Base-by-base conservation (phyloP, 2,329 filamentous ascomycete species). In the Zopfia rhizophila region DNA sequence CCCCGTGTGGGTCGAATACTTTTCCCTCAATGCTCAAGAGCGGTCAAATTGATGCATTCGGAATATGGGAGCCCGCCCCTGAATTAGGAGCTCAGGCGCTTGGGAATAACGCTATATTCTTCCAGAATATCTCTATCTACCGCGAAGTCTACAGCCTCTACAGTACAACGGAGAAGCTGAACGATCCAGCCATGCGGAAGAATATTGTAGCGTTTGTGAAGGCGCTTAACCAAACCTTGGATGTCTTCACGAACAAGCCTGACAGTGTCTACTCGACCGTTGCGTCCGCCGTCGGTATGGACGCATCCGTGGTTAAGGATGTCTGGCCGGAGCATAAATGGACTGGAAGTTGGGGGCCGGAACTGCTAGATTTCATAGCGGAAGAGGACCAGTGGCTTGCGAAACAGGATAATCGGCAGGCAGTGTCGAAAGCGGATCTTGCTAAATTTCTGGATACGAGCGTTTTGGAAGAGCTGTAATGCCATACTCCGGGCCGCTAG, bases 121-220 rank as follows among this genome's bases (percentile, higher is more conserved):
- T 61, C 38, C 51, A 61, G 27, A 60, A 64, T 30, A 45, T 35
- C 5, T 45, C 51, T 1, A 48, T 60, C 4, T 64, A 66, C 36
- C 45, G 62, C 19, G 62, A 66, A 38, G 52, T 66, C 8, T 66
- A 59, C 25, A 46, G 44, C 3, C 48, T 66, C 1, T 58, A 64
- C 40, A 54, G 39, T 10, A 66, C 62, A 12, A 58, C 60, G 4
- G 50, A 60, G 3, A 61, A 58, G 28, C 50, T 66, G 7, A 48
- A 40, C 12, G 45, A 64, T 31, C 21, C 55, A 2, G 21, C 37
- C 1, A 63, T 41, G 32, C 38, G 62, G 12, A 50, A 46, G 38
- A 58, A 66, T 14, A 61, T 65, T 27, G 56, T 64, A 5, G 42
- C 42, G 3, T 64, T 66, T 38, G 55, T 66, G 14, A 51, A 60